A percentile compares a stretch with the other conserved stretches of the same genome.
phyloP scores from a whole-genome alignment of 108 stramenopile species.

The Fistulifera pelliculosa region DNA sequence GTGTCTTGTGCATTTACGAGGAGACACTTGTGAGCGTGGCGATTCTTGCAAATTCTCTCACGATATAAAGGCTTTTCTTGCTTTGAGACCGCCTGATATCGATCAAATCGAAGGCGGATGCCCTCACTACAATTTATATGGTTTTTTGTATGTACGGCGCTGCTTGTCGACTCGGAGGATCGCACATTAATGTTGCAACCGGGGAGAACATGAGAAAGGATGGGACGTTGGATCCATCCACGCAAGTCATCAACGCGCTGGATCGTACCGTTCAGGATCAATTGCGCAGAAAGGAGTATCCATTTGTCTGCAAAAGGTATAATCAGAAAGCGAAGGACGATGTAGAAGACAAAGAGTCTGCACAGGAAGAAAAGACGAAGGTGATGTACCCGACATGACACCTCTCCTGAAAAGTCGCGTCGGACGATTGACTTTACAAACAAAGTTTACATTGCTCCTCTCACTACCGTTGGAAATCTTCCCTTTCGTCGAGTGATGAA shows the following conservation, averaged over 20 bases:
- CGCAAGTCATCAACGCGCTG: conserved; percentile 33
- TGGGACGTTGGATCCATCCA: not conserved
- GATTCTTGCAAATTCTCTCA: conserved; percentile 71
- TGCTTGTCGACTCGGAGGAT: conserved; percentile 53
- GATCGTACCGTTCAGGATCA: conserved; percentile 44
- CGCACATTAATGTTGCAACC: conserved; percentile 61
- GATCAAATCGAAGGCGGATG: conserved; percentile 40
- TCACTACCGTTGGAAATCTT: conserved; percentile 97
- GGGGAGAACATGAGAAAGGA: conserved; percentile 54
- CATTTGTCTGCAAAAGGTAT: conserved; percentile 50
- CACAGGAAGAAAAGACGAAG: not conserved
- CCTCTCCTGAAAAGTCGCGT: conserved; percentile 40
- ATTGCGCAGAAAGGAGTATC: conserved; percentile 74
- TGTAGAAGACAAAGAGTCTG: conserved; percentile 1
- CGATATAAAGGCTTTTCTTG: conserved; percentile 61
- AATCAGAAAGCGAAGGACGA: conserved; percentile 20
- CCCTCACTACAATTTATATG: conserved; percentile 37
- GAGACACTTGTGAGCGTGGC: conserved; percentile 43
- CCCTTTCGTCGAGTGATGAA: conserved; percentile 97
- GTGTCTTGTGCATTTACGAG: conserved; percentile 49
- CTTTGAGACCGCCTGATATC: conserved; percentile 47
- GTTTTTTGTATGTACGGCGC: conserved; percentile 68
- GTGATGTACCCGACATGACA: not conserved
- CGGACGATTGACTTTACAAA: conserved; percentile 86
- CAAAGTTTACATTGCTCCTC: conserved; percentile 97